Evolutionary conservation across 2,329 filamentous ascomycete genomes (phyloP).

Genomic region (Aureobasidium musti): DNA sequence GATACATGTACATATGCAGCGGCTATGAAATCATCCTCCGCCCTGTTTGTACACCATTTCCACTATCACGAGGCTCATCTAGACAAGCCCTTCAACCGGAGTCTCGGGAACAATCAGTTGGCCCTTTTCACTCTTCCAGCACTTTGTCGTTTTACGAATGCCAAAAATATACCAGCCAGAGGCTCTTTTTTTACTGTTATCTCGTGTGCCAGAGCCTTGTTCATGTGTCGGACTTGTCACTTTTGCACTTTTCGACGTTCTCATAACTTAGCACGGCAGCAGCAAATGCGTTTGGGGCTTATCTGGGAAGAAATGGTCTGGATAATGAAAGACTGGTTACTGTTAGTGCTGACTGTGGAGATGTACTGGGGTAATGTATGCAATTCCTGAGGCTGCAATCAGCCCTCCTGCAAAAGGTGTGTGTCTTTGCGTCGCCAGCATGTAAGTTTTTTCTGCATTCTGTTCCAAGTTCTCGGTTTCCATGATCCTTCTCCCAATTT

Average conservation of each 20-base stretch:
- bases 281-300: neutral
- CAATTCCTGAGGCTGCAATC: neutral
- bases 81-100: neutral
- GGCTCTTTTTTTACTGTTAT: neutral
- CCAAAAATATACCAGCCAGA: slow-evolving; percentile 22
- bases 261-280: neutral
- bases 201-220: neutral
- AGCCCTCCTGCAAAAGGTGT: neutral
- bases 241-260: neutral
- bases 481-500: neutral
- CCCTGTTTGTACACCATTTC: neutral
- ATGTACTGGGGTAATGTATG: neutral
- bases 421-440: slow-evolving; percentile 2
- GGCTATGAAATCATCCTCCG: neutral
- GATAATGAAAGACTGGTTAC: neutral
- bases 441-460: neutral
- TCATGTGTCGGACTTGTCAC: neutral
- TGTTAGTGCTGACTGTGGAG: neutral
- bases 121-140: slow-evolving; percentile 14
- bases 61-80: neutral
- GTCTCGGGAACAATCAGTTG: neutral
- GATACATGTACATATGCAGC: slow-evolving; percentile 17
- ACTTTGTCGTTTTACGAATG: slow-evolving; percentile 16
- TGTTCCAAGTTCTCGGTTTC: neutral
- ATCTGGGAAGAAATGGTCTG: neutral